Conservation (phyloP, 2,329 filamentous ascomycete genomes). For the Cladosporium sp. region DNA sequence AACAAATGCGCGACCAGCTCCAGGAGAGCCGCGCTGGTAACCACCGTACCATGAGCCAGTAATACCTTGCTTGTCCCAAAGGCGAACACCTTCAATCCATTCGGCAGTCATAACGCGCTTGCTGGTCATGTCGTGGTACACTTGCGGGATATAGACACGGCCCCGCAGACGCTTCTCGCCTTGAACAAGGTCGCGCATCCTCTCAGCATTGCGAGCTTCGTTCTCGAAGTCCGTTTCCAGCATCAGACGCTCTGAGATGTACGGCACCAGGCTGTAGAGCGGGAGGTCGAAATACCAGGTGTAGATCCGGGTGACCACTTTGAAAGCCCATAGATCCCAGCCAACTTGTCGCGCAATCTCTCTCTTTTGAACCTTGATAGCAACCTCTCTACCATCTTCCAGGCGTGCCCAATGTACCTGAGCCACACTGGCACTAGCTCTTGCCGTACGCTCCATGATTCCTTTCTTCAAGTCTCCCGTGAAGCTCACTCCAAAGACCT, state of each 20-base stretch:
- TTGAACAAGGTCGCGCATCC: slow-evolving; percentile 76
- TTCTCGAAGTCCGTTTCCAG: slow-evolving; percentile 94
- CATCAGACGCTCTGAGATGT: slow-evolving; percentile 86
- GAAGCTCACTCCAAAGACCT: slow-evolving; percentile 91
- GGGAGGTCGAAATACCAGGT: slow-evolving; percentile 91
- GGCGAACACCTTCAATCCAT: slow-evolving; percentile 92
- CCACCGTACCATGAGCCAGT: slow-evolving; percentile 77
- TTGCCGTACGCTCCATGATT: slow-evolving; percentile 70
- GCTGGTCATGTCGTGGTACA: slow-evolving; percentile 80
- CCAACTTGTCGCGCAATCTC: slow-evolving; percentile 89
- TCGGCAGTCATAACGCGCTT: slow-evolving; percentile 88
- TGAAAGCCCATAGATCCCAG: slow-evolving; percentile 96
- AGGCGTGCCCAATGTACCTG: slow-evolving; percentile 95
- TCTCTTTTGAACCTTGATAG: slow-evolving; percentile 93
- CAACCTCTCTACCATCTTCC: slow-evolving; percentile 84
- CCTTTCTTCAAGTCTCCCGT: slow-evolving; percentile 53
- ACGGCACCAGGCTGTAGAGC: slow-evolving; percentile 85
- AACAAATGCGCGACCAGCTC: slow-evolving; percentile 69
- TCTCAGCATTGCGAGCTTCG: slow-evolving; percentile 84
- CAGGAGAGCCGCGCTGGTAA: slow-evolving; percentile 73
- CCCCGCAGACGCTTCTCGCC: slow-evolving; percentile 74
- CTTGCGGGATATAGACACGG: slow-evolving; percentile 83
- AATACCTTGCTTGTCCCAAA: slow-evolving; percentile 89
- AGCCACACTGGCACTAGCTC: slow-evolving; percentile 86
- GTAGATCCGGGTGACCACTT: slow-evolving; percentile 81